Evolutionary conservation across 208 protist species (phyloP).

Genomic region (Trypanosoma grayi): DNA sequence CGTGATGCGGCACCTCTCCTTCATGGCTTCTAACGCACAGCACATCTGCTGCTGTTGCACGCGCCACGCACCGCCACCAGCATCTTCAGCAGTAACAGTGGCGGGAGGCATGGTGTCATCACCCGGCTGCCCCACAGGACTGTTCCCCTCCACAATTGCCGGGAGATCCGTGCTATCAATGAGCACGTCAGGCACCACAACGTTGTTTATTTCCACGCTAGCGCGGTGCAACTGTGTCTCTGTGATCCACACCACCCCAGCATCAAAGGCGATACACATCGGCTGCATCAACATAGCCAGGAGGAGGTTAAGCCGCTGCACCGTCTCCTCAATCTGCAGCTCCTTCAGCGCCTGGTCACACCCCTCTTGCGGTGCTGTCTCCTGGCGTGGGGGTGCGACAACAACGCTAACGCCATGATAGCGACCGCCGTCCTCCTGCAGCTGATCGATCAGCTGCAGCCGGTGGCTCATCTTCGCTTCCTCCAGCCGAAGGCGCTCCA

Average conservation of each 20-base stretch:
- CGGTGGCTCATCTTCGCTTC: constrained; percentile 45
- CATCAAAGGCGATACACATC: constrained; percentile 84
- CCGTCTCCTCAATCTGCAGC: constrained; percentile 40
- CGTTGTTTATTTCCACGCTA: constrained; percentile 18
- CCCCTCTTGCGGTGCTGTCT: background rate
- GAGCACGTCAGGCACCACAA: background rate
- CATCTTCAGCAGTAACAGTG: too few species aligned
- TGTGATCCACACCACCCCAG: constrained; percentile 75
- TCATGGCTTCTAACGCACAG: constrained; percentile 31
- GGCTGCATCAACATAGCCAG: constrained; percentile 76
- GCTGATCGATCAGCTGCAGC: constrained; percentile 25
- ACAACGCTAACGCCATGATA: constrained; percentile 21
- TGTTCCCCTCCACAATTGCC: constrained; percentile 5
- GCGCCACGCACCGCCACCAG: background rate
- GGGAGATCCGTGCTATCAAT: constrained; percentile 1
- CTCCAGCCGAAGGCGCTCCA: constrained; percentile 61
- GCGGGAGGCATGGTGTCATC: constrained; percentile 6
- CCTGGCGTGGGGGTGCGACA: constrained; percentile 16
- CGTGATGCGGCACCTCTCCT: constrained; percentile 42
- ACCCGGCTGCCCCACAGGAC: constrained; percentile 2
- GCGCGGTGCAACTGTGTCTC: constrained; percentile 34
- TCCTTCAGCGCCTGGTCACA: constrained; percentile 6
- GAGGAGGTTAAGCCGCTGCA: constrained; percentile 54
- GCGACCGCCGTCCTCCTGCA: constrained; percentile 21
- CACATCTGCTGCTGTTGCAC: constrained; percentile 25